A percentile compares a stretch with the other conserved stretches of the same genome.
These are phyloP conservation scores for Dactylorhiza incarnata DNA, from an alignment of 106 monocot species.

Conservation along the genomic window DNA sequence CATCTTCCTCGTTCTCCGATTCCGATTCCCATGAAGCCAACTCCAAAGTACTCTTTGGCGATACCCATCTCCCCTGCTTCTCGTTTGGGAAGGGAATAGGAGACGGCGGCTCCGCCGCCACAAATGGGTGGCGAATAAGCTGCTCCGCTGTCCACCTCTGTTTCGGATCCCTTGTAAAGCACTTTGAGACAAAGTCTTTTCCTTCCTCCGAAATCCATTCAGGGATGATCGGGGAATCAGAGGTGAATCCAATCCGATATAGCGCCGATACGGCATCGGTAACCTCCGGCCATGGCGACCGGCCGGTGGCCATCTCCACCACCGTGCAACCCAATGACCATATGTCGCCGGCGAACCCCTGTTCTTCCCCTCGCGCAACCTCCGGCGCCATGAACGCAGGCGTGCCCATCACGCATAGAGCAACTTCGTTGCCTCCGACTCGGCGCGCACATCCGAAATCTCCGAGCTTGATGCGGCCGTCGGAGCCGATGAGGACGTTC, in stretches of 20 bases:
- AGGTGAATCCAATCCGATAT: conserved; percentile 36
- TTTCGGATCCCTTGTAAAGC: conserved; percentile 31
- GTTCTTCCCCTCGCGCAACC: conserved; percentile 50
- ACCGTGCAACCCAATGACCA: conserved; percentile 70
- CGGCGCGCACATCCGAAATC: conserved; percentile 21
- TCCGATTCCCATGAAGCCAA: no score
- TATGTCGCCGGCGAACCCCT: conserved; percentile 46
- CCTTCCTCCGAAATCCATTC: conserved; percentile 25
- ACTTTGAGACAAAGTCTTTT: conserved; percentile 52
- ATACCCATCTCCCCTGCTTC: no score
- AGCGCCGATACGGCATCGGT: conserved; percentile 22
- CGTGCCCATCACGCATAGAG: conserved; percentile 37
- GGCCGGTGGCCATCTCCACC: conserved; percentile 61
- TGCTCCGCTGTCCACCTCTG: conserved; percentile 44
- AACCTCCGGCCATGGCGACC: conserved; percentile 34
- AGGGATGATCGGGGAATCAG: conserved; percentile 30
- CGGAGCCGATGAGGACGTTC: conserved; percentile 30
- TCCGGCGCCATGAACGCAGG: conserved; percentile 80
- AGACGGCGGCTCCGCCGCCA: not conserved
- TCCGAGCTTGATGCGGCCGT: conserved; percentile 10
- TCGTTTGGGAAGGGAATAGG: no score
- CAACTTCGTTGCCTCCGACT: not conserved
- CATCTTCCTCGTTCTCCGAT: no score
- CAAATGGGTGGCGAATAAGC: conserved; percentile 49
- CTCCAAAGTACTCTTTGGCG: no score